phyloP scores from a whole-genome alignment of 169 alveolate genomes.

The Plasmodium sp. region DNA sequence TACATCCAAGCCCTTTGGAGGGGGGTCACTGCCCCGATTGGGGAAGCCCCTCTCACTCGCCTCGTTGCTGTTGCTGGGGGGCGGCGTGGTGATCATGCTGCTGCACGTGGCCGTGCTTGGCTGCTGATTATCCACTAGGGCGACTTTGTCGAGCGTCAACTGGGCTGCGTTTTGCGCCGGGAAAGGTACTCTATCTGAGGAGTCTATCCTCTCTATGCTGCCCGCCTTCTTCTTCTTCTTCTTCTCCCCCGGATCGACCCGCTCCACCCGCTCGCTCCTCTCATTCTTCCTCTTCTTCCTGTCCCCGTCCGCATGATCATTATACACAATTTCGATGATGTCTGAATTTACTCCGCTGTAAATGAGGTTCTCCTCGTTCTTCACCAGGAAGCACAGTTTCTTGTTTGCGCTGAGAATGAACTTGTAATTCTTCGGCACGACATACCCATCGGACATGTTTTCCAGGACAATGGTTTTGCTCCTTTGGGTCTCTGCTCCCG shows the following conservation, averaged over 20 bases:
- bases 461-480: constrained; percentile 40
- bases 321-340: constrained; percentile 60
- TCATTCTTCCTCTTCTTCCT: constrained; percentile 9
- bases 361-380: constrained; percentile 30
- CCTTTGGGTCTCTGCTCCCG: background rate
- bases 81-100: background rate
- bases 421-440: constrained; percentile 52
- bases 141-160: background rate
- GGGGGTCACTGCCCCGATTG: background rate
- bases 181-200: background rate
- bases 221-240: background rate
- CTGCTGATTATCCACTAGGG: background rate
- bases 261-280: background rate
- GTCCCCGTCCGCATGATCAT: background rate
- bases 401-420: constrained; percentile 54
- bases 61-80: background rate
- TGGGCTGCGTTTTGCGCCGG: background rate
- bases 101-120: background rate
- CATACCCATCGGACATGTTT: constrained; percentile 70
- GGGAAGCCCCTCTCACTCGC: background rate
- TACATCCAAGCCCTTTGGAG: background rate
- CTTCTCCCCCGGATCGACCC: background rate
- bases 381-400: constrained; percentile 42
- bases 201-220: background rate
- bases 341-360: constrained; percentile 53